Evolutionary conservation across 2,329 filamentous ascomycete species (phyloP).

Genomic region (Aureobasidium leucospermi): DNA sequence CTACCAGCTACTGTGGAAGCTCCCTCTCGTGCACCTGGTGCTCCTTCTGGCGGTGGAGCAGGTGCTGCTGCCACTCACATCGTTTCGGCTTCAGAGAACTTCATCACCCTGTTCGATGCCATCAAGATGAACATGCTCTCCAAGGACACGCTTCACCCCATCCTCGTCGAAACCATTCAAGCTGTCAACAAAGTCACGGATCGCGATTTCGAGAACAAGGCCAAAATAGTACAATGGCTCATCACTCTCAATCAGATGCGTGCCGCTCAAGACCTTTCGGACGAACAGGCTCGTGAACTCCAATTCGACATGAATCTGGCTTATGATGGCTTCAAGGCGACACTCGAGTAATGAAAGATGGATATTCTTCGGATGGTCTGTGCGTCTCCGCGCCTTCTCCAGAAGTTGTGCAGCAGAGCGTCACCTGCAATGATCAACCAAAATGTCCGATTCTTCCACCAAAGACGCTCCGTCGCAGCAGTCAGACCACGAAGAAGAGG

Average conservation of each 20-base stretch:
- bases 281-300: slow-evolving; percentile 80
- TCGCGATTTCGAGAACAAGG: slow-evolving; percentile 86
- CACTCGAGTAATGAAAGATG: slow-evolving; percentile 39
- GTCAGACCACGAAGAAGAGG: slow-evolving; percentile 22
- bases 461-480: slow-evolving; percentile 16
- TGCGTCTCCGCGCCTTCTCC: slow-evolving; percentile 12
- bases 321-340: slow-evolving; percentile 87
- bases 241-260: slow-evolving; percentile 98
- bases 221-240: slow-evolving; percentile 97
- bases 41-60: slow-evolving; percentile 32
- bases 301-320: slow-evolving; percentile 91
- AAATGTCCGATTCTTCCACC: neutral
- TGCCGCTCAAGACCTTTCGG: slow-evolving; percentile 80
- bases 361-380: slow-evolving; percentile 7
- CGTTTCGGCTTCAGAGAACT: slow-evolving; percentile 93
- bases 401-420: neutral
- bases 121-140: slow-evolving; percentile 85
- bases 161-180: slow-evolving; percentile 92
- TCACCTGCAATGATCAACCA: neutral
- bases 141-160: slow-evolving; percentile 92
- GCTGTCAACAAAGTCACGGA: slow-evolving; percentile 96
- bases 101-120: slow-evolving; percentile 95
- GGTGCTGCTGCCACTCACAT: slow-evolving; percentile 49
- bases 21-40: slow-evolving; percentile 31
- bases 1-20: slow-evolving; percentile 76